Evolutionary conservation across 1,284 basidiomycete species (phyloP).

Genomic region (Sporisorium graminicola): DNA sequence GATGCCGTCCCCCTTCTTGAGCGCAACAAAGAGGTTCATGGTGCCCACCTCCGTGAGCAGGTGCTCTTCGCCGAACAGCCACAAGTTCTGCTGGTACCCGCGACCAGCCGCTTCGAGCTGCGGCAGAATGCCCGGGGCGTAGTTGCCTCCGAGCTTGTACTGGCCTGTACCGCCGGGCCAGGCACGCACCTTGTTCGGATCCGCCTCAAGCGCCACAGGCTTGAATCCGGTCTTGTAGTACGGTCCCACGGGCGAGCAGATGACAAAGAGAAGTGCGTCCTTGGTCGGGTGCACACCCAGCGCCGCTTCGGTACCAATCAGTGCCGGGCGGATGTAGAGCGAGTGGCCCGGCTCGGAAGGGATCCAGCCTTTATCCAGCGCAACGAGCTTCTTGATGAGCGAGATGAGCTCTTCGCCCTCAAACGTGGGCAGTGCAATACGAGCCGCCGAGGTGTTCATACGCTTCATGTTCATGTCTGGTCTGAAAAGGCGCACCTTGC

Average conservation of each 20-base stretch:
- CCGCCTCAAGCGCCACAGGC: slow-evolving; percentile 90
- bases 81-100: slow-evolving; percentile 95
- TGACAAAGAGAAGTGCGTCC: slow-evolving; percentile 93
- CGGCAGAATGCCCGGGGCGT: slow-evolving; percentile 72
- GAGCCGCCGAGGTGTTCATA: slow-evolving; percentile 77
- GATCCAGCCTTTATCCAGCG: slow-evolving; percentile 91
- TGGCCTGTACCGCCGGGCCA: slow-evolving; percentile 68
- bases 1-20: slow-evolving; percentile 79
- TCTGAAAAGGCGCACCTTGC: slow-evolving; percentile 87
- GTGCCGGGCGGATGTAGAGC: slow-evolving; percentile 84
- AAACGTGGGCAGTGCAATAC: slow-evolving; percentile 83
- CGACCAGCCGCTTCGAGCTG: slow-evolving; percentile 84
- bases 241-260: slow-evolving; percentile 84
- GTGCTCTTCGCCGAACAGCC: slow-evolving; percentile 77
- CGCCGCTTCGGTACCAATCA: slow-evolving; percentile 90
- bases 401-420: slow-evolving; percentile 83
- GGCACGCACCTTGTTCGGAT: slow-evolving; percentile 81
- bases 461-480: slow-evolving; percentile 97
- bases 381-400: slow-evolving; percentile 89
- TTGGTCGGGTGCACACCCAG: slow-evolving; percentile 89
- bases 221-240: slow-evolving; percentile 97
- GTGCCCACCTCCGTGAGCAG: slow-evolving; percentile 76
- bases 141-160: slow-evolving; percentile 69
- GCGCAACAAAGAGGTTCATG: slow-evolving; percentile 94
- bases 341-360: slow-evolving; percentile 89